Base-by-base conservation (phyloP, 257 asterid species). In the Solanum medicagineum region DNA sequence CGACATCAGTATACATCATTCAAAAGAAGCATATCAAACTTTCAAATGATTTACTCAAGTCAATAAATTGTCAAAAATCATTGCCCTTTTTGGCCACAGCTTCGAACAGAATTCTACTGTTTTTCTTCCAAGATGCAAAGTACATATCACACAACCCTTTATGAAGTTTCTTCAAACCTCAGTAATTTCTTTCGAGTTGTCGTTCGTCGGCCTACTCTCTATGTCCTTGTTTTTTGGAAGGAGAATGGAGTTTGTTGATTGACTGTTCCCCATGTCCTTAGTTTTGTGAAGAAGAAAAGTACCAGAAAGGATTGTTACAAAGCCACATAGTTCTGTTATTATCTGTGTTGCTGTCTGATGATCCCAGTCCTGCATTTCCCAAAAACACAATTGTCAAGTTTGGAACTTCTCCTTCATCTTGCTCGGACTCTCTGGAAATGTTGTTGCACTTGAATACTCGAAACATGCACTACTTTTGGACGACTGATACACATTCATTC, bases 261-360 rank as follows among this genome's bases (percentile, higher is more conserved):
- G 85, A 60, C 62, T 62, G 40, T 56, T 40, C n/a, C 88, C 88
- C 88, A 86, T 70, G 20, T 86, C 86, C 22, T 73, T 81, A 6
- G 88, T 86, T 74, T 81, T 83, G 24, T 86, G 88, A 6, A 86
- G 82, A 29, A 86, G 81, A 73, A 86, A 86, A 70, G 86, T 86
- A 57, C 88, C 88, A 62, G 84, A 29, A 8, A 86, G 88, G 60
- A 86, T 83, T 22, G 83, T 73, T 40, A 73, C 80, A 73, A 86
- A 86, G 51, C 88, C 88, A 82, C 88, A 86, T 0, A 82, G 47
- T 82, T 81, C 88, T n/a, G 88, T 81, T 57, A 83, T 49, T 44
- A 86, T 83, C 75, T 70, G 75, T 57, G 86, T 24, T 47, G 85
- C 83, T 56, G 62, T 86, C 20, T 86, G 88, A 71, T 83, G 83